Evolutionary conservation across 163 green algal species (phyloP).

Genomic region (Prototheca wickerhamii): DNA sequence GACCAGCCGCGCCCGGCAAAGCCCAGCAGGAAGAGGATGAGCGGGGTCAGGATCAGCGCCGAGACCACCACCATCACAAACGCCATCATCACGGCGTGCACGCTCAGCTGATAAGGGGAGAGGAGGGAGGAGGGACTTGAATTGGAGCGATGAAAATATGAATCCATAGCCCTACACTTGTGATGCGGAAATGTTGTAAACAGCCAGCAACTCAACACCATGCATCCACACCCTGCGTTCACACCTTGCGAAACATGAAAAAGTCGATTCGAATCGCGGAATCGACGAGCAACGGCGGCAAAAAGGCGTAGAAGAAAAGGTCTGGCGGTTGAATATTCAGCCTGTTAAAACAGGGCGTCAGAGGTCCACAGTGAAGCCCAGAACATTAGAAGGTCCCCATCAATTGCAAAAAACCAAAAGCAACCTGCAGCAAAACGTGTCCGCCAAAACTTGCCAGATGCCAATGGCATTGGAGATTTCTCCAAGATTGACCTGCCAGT

Average conservation of each 20-base stretch:
- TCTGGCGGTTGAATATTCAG: slow-evolving; percentile 49
- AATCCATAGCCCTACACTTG: background rate
- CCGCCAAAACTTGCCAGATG: slow-evolving; percentile 41
- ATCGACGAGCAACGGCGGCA: slow-evolving; percentile 82
- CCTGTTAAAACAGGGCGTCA: slow-evolving; percentile 11
- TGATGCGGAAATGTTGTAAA: background rate
- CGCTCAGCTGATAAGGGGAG: slow-evolving; percentile 39
- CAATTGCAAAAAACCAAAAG: too few species aligned
- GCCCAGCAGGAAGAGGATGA: slow-evolving; percentile 76
- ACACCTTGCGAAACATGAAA: slow-evolving; percentile 82
- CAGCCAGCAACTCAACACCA: background rate
- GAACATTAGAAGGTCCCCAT: too few species aligned
- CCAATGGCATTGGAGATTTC: slow-evolving; percentile 66
- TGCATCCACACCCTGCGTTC: background rate
- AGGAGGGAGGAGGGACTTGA: background rate
- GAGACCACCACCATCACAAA: slow-evolving; percentile 75
- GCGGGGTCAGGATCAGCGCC: slow-evolving; percentile 53
- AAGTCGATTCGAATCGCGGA: slow-evolving; percentile 74
- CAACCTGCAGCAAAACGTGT: slow-evolving; percentile 16
- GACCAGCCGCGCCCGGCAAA: slow-evolving; percentile 52
- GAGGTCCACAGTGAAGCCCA: too few species aligned
- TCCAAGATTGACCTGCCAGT: slow-evolving; percentile 54
- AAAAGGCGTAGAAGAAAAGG: slow-evolving; percentile 81
- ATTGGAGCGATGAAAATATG: background rate
- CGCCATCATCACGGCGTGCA: slow-evolving; percentile 70